Conservation (phyloP, 1,284 basidiomycete species). For the Pseudozyma thailandica region DNA sequence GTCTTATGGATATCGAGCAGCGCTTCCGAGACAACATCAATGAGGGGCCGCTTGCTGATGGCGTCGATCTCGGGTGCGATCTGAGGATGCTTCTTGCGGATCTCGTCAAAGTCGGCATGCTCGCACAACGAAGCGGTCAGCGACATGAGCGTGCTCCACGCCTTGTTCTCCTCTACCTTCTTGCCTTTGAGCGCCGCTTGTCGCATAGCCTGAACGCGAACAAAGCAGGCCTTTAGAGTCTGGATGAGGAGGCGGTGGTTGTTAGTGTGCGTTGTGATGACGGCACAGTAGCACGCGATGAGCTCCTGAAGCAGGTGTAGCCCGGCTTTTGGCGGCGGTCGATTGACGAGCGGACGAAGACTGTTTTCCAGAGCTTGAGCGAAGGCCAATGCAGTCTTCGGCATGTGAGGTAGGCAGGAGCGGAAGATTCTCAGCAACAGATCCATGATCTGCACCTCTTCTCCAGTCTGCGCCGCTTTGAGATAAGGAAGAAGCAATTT, state of each 20-base stretch:
- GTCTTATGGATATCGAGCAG: conserved; percentile 79
- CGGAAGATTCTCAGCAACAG: conserved; percentile 80
- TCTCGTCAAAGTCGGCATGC: conserved; percentile 84
- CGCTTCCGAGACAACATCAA: conserved; percentile 81
- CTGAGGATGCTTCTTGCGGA: conserved; percentile 71
- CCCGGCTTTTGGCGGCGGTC: conserved; percentile 71
- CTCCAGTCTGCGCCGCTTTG: conserved; percentile 80
- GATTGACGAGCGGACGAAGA: conserved; percentile 81
- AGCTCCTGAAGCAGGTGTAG: conserved; percentile 75
- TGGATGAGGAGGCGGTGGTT: conserved; percentile 81
- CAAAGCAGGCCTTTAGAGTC: conserved; percentile 69
- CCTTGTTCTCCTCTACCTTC: conserved; percentile 43
- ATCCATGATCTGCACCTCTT: conserved; percentile 75
- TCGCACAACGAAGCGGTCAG: conserved; percentile 77
- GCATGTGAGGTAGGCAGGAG: conserved; percentile 82
- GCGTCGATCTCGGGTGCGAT: conserved; percentile 37
- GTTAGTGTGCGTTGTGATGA: conserved; percentile 84
- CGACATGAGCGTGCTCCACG: conserved; percentile 50
- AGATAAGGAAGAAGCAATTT: conserved; percentile 85
- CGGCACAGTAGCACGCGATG: conserved; percentile 88
- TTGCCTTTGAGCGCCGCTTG: conserved; percentile 29
- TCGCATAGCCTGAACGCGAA: conserved; percentile 41
- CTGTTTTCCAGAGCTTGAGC: conserved; percentile 84
- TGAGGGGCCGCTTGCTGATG: conserved; percentile 74
- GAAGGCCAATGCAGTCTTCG: conserved; percentile 73